phyloP scores from a whole-genome alignment of 805 yeast species.

The Spathaspora boniae region DNA sequence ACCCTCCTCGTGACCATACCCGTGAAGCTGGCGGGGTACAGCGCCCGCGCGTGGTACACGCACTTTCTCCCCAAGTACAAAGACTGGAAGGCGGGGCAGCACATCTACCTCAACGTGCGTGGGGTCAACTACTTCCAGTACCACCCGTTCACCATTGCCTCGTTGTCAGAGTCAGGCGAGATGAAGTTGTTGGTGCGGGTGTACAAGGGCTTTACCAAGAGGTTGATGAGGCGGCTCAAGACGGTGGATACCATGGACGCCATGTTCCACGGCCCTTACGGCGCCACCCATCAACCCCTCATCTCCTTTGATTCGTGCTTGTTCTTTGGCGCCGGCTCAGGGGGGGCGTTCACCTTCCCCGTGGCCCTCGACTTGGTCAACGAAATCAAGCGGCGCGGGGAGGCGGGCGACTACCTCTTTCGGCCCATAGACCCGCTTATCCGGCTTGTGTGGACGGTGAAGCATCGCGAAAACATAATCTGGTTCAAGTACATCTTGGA shows the following conservation, averaged over 20 bases:
- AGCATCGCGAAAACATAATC: conserved; percentile 19
- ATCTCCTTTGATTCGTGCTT: conserved; percentile 37
- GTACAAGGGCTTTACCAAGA: conserved; percentile 42
- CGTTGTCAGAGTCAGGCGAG: conserved; percentile 34
- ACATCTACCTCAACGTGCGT: conserved; percentile 37
- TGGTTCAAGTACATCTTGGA: conserved; percentile 39
- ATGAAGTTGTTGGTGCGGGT: conserved; percentile 39
- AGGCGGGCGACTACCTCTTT: conserved; percentile 25
- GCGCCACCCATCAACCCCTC: conserved; percentile 41
- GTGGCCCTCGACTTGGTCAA: conserved; percentile 38
- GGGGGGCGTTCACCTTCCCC: conserved; percentile 45
- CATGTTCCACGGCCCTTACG: conserved; percentile 44
- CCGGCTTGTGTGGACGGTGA: conserved; percentile 34
- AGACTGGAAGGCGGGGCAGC: conserved; percentile 49
- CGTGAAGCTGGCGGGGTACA: conserved; percentile 16
- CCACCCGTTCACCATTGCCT: conserved; percentile 48
- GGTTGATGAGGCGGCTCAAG: conserved; percentile 25
- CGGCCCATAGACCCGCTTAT: conserved; percentile 26
- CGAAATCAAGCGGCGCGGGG: conserved; percentile 22
- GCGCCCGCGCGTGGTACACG: conserved; percentile 24
- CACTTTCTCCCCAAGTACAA: conserved; percentile 31
- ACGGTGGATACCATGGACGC: conserved; percentile 27
- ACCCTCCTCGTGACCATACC: conserved; percentile 39
- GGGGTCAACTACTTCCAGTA: conserved; percentile 34
- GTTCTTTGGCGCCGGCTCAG: conserved; percentile 44